A percentile compares a stretch with the other conserved stretches of the same genome.
phyloP scores from a whole-genome alignment of 169 alveolate genomes.

The Plasmodium knowlesi region DNA sequence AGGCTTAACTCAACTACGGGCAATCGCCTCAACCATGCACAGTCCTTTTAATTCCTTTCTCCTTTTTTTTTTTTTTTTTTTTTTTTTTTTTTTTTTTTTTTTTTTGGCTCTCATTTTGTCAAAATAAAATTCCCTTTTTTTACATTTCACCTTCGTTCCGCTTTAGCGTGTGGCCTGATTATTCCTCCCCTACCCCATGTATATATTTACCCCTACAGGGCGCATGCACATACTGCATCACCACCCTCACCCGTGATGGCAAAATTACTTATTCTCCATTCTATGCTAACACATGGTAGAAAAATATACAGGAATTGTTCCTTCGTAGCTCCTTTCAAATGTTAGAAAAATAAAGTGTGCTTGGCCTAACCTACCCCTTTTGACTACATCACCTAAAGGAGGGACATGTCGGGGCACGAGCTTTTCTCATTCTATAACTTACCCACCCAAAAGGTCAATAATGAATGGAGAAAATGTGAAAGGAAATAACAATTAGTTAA shows the following conservation, averaged over 20 bases:
- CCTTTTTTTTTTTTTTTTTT: no score
- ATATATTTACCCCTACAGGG: not conserved
- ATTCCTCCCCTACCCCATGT: not conserved
- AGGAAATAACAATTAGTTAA: not conserved
- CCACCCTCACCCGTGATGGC: not conserved
- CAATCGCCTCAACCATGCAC: not conserved
- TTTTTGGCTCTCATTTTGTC: not conserved
- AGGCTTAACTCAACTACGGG: not conserved
- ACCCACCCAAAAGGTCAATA: not conserved
- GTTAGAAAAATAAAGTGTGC: not conserved
- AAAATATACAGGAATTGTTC: not conserved
- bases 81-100: no score
- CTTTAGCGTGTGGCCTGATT: not conserved
- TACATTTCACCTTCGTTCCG: not conserved
- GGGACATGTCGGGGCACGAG: not conserved
- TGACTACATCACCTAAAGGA: not conserved
- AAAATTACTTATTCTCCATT: not conserved
- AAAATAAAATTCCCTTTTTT: not conserved
- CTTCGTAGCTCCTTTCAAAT: not conserved
- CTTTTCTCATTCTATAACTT: not conserved
- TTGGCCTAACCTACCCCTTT: not conserved
- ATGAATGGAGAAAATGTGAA: not conserved
- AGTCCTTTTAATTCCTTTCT: not conserved
- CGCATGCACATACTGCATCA: not conserved
- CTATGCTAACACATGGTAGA: not conserved